These are phyloP conservation scores for Prototheca wickerhamii DNA, from an alignment of 163 green algal genomes.

Conservation along the genomic window DNA sequence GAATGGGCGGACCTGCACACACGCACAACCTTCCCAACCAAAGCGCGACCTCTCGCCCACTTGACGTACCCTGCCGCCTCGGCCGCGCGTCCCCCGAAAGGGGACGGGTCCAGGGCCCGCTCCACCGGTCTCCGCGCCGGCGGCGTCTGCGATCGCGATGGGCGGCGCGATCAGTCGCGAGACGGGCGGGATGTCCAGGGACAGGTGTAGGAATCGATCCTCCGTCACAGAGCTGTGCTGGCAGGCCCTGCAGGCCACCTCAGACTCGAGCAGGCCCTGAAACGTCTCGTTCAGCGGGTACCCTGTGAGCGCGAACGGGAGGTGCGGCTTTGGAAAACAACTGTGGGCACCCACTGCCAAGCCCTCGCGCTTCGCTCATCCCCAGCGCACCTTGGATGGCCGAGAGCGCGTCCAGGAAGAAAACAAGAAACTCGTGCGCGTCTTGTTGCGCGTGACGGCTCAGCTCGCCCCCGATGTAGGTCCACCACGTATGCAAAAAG, in stretches of 20 bases:
- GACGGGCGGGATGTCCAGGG: conserved; percentile 55
- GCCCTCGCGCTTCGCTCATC: too few relatives aligned
- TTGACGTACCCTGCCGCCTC: neutral
- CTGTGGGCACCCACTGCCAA: too few relatives aligned
- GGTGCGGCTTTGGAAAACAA: too few relatives aligned
- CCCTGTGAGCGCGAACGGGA: too few relatives aligned
- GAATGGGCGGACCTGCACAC: too few relatives aligned
- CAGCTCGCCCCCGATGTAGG: conserved; percentile 37
- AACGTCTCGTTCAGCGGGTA: conserved; percentile 40
- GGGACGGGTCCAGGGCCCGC: neutral
- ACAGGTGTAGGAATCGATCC: conserved; percentile 78
- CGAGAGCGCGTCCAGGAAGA: conserved; percentile 52
- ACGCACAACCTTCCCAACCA: too few relatives aligned
- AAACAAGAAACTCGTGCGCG: conserved; percentile 91
- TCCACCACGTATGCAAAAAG: conserved; percentile 72
- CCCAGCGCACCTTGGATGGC: neutral
- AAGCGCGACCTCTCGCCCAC: too few relatives aligned
- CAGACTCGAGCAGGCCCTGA: conserved; percentile 62
- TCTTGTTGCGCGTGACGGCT: conserved; percentile 76
- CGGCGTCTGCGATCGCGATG: neutral
- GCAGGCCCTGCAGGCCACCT: conserved; percentile 77
- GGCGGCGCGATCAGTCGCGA: neutral
- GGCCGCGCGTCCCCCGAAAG: neutral
- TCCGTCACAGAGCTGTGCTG: conserved; percentile 65
- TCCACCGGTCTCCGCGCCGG: neutral